Evolutionary conservation across 257 asterid species (phyloP).

Genomic region (Mitragyna speciosa): DNA sequence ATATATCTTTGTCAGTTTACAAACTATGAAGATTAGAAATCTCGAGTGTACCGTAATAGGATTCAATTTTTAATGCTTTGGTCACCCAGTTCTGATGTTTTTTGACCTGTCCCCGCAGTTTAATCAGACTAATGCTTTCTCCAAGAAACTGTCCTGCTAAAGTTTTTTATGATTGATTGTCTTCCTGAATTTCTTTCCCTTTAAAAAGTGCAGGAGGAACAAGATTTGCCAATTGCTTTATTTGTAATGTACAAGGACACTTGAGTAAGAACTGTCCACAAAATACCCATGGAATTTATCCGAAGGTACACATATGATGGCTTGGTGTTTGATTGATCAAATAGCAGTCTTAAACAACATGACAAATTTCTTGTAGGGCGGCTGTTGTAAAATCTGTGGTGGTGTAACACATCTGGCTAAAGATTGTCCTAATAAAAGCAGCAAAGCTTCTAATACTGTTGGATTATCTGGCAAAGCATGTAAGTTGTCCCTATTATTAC

Average conservation of each 20-base stretch:
- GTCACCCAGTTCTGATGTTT: not conserved
- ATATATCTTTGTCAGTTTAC: not conserved
- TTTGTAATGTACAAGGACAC: conserved; percentile 89
- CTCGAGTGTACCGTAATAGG: not conserved
- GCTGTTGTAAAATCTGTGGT: conserved; percentile 87
- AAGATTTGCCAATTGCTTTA: conserved; percentile 81
- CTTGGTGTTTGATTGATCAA: not conserved
- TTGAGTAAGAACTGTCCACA: conserved; percentile 89
- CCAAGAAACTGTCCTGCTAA: not conserved
- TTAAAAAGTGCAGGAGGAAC: conserved; percentile 79
- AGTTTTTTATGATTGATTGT: not conserved
- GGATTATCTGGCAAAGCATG: conserved; percentile 40
- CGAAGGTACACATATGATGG: conserved; percentile 54
- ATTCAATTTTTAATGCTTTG: not conserved
- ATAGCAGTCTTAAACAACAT: not conserved
- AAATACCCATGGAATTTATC: conserved; percentile 82
- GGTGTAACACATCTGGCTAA: conserved; percentile 86
- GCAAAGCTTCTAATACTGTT: conserved; percentile 28
- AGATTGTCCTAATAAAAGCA: conserved; percentile 79
- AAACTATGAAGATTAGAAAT: not conserved
- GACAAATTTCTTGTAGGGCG: conserved; percentile 55
- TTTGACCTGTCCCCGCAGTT: not conserved
- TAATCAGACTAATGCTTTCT: not conserved
- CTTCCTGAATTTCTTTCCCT: conserved; percentile 12
- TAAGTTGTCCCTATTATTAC: conserved; percentile 31